A percentile compares a stretch with the other conserved stretches of the same genome.
These are phyloP conservation scores for Hypoxylon rubiginosum DNA, from an alignment of 2,329 filamentous ascomycete species.

Conservation along the genomic window DNA sequence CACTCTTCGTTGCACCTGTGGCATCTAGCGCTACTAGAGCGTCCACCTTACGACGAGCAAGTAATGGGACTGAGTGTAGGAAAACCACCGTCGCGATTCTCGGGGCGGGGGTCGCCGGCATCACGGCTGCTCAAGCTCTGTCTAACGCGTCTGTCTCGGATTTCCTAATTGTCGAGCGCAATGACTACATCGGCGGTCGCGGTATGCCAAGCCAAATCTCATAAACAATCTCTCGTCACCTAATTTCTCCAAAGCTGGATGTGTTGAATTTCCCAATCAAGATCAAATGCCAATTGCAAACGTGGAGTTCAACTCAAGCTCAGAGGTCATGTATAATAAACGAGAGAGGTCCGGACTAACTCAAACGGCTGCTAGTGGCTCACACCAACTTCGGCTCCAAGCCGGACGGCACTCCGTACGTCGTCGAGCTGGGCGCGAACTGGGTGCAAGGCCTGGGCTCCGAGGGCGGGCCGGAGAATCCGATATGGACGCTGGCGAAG, in stretches of 20 bases:
- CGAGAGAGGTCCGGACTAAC: not conserved
- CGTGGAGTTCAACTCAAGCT: too few relatives aligned
- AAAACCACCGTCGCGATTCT: constrained; percentile 59
- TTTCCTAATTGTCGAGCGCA: constrained; percentile 75
- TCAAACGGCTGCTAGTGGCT: constrained; percentile 53
- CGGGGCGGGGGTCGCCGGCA: constrained; percentile 73
- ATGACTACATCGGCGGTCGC: constrained; percentile 72
- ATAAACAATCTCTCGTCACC: not conserved
- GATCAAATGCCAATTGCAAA: not conserved
- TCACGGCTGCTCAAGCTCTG: constrained; percentile 74
- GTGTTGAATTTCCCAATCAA: not conserved
- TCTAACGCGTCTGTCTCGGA: constrained; percentile 71
- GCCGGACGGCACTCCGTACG: constrained; percentile 65
- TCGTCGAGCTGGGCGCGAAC: constrained; percentile 76
- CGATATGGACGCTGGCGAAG: constrained; percentile 72
- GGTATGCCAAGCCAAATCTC: constrained; percentile 25
- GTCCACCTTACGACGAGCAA: constrained; percentile 9
- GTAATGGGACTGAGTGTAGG: constrained; percentile 43
- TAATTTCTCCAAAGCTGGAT: not conserved
- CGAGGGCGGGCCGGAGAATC: constrained; percentile 64
- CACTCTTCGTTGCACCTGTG: constrained; percentile 14
- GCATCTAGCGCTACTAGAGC: constrained; percentile 7
- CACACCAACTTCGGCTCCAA: constrained; percentile 68
- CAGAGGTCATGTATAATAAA: too few relatives aligned
- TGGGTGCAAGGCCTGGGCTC: constrained; percentile 62